Percentiles rank a stretch among this genome's conserved stretches.
phyloP scores from a whole-genome alignment of 495 filamentous ascomycete species.

The Trichodelitschia bisporula region DNA sequence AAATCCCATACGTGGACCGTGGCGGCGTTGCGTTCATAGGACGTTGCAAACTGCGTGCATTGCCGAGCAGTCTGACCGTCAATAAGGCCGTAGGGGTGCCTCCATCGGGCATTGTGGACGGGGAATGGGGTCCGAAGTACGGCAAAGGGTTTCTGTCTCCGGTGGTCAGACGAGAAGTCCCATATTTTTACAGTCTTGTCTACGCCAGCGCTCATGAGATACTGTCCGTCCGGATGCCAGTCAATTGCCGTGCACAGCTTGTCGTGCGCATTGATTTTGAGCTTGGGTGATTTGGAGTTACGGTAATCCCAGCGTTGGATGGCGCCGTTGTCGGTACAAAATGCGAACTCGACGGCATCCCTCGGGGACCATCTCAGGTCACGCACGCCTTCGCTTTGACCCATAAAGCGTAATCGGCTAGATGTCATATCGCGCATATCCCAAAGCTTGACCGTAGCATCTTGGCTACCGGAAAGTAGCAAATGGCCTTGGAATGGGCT shows the following conservation, averaged over 20 bases:
- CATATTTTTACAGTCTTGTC: constrained; percentile 77
- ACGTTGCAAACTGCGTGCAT: constrained; percentile 42
- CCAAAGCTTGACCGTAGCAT: constrained; percentile 70
- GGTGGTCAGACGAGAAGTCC: constrained; percentile 52
- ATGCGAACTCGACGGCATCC: constrained; percentile 68
- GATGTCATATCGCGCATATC: constrained; percentile 30
- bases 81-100: constrained; percentile 34
- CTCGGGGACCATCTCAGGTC: constrained; percentile 77
- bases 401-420: constrained; percentile 30
- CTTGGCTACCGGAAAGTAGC: constrained; percentile 76
- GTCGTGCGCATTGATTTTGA: constrained; percentile 69
- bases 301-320: constrained; percentile 51
- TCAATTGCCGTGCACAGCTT: constrained; percentile 60
- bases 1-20: constrained; percentile 82
- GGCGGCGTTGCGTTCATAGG: constrained; percentile 39
- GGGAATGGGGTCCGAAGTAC: constrained; percentile 37
- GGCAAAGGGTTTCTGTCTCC: constrained; percentile 49
- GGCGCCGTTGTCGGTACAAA: constrained; percentile 64
- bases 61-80: constrained; percentile 38
- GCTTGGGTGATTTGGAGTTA: constrained; percentile 26
- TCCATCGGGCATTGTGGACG: constrained; percentile 61
- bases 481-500: constrained; percentile 56
- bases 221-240: constrained; percentile 89
- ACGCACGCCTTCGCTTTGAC: constrained; percentile 55
- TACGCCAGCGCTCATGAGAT: constrained; percentile 59